Evolutionary conservation across 495 filamentous ascomycete species (phyloP), one percentile per base, ranked within the genome.

Genomic region (Penicillium samsonianum): DNA sequence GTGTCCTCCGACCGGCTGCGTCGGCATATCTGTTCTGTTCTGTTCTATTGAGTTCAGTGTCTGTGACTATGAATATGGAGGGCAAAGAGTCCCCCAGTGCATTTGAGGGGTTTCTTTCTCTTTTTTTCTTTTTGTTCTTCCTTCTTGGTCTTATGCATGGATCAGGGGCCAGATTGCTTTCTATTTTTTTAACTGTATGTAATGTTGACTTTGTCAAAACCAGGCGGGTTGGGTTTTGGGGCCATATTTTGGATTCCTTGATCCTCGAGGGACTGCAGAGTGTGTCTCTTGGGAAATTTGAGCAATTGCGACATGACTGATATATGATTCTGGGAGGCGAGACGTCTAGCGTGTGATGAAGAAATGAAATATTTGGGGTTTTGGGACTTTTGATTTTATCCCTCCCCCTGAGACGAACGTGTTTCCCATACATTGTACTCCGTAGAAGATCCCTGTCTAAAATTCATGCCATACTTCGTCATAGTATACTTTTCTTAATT

Each of bases 171-270:
- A 47, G n/a, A 48, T 48, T n/a, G 45, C 9, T 54, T 58, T 49
- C 59, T 33, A 33, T 33, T 33, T 33, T 44, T 50, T 62, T 67
- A 65, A 57, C 31, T 69, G 56, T 67, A 69, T 69, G 57, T 69
- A 67, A 69, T 69, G 54, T 63, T 65, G 50, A 63, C 42, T 37
- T 35, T 47, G 45, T 55, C 45, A 55, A 44, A 55, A 28, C 11
- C 38, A n/a, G 10, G 47, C 47, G 53, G 30, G 48, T 52, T 61
- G 45, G 23, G 51, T 50, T 63, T 53, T 58, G 51, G 45, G 53
- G 63, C 41, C 20, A 61, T 52, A 53, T 61, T 60, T 61, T 60
- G 53, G 37, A 54, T 53, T 51, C 53, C 33, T 50, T 47, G 25
- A 22, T 48, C n/a, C 26, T 47, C 22, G 25, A 28, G 5, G 11